Evolutionary conservation across 2,329 filamentous ascomycete species (phyloP).

Genomic region (Trichothecium sympodiale): DNA sequence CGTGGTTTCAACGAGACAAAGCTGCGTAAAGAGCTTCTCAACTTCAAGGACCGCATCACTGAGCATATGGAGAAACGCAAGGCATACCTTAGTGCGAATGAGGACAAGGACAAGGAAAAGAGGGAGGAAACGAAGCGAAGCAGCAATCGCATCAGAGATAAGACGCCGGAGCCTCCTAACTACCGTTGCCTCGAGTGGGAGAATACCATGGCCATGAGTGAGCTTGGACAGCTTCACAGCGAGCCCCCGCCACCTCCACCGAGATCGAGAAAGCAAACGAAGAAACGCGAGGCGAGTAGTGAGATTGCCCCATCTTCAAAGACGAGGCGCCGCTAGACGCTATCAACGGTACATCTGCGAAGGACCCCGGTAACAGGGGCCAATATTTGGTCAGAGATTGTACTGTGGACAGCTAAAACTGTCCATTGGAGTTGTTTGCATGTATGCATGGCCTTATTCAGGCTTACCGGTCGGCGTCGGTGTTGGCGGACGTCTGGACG

Average conservation of each 20-base stretch:
- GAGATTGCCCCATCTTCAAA: slow-evolving; percentile 15
- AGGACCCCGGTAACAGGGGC: too few species aligned
- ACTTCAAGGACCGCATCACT: slow-evolving; percentile 65
- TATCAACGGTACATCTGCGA: too few species aligned
- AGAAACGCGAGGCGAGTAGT: slow-evolving; percentile 35
- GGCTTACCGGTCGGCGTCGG: too few species aligned
- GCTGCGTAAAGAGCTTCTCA: slow-evolving; percentile 73
- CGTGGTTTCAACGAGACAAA: slow-evolving; percentile 79
- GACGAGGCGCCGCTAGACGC: not conserved
- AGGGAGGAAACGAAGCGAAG: slow-evolving; percentile 30
- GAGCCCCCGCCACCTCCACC: slow-evolving; percentile 42
- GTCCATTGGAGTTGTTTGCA: too few species aligned
- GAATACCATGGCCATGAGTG: slow-evolving; percentile 46
- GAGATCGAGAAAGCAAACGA: slow-evolving; percentile 36
- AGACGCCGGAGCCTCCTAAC: slow-evolving; percentile 31
- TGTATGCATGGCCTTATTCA: too few species aligned
- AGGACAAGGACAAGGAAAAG: slow-evolving; percentile 16
- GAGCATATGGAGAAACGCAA: slow-evolving; percentile 72
- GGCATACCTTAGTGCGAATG: slow-evolving; percentile 45
- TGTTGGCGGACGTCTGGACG: not conserved
- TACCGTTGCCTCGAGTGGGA: slow-evolving; percentile 43
- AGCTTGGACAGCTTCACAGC: slow-evolving; percentile 46
- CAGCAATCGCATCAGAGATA: slow-evolving; percentile 33
- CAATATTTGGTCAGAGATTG: too few species aligned
- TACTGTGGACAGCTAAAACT: too few species aligned